phyloP scores from a whole-genome alignment of 2,329 filamentous ascomycete species.

The Ophiostoma perfectum region DNA sequence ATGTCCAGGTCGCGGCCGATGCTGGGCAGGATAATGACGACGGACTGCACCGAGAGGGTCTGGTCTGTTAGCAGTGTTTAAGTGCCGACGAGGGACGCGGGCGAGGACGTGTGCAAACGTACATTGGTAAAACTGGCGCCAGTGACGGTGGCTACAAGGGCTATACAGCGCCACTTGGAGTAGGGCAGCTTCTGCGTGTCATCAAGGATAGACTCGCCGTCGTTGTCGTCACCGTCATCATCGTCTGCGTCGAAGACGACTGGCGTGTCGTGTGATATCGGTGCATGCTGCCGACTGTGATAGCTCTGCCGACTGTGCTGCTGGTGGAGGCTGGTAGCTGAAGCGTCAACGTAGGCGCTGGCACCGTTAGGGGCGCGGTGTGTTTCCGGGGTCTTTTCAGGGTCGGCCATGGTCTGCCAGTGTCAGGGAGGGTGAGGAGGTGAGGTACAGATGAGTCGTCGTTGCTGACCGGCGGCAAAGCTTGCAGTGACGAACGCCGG shows the following conservation, averaged over 20 bases:
- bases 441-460: no score
- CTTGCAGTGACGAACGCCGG: not conserved
- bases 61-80: slow-evolving; percentile 16
- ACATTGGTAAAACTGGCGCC: slow-evolving; percentile 55
- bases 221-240: slow-evolving; percentile 17
- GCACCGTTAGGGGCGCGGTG: not conserved
- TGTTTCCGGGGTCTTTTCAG: not conserved
- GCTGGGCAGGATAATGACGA: slow-evolving; percentile 59
- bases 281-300: slow-evolving; percentile 7
- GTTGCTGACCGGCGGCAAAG: not conserved
- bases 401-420: not conserved
- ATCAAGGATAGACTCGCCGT: slow-evolving; percentile 16
- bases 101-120: slow-evolving; percentile 15
- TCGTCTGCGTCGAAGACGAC: slow-evolving; percentile 16
- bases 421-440: not conserved
- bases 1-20: slow-evolving; percentile 53
- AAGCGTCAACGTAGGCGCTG: not conserved
- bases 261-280: slow-evolving; percentile 20
- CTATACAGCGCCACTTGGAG: slow-evolving; percentile 49
- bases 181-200: slow-evolving; percentile 26
- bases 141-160: slow-evolving; percentile 49
- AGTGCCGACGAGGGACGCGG: not conserved
- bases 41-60: slow-evolving; percentile 49
- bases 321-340: not conserved
- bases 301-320: slow-evolving; percentile 11